These are phyloP conservation scores for Amesomyces nigricolor DNA, from an alignment of 2,329 filamentous ascomycete genomes.

Conservation along the genomic window DNA sequence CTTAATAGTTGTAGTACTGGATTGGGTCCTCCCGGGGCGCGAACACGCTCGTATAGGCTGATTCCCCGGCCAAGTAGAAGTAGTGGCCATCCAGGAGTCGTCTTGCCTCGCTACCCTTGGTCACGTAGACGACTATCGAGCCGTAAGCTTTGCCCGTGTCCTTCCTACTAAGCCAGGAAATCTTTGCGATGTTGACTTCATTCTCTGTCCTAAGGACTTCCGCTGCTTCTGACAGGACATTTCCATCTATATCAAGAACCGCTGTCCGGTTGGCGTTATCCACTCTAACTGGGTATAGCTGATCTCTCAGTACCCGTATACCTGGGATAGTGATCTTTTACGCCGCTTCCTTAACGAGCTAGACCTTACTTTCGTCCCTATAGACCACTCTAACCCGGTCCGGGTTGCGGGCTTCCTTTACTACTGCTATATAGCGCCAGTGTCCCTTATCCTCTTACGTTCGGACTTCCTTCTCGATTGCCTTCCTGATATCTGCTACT, in stretches of 20 bases:
- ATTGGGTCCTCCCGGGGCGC: not conserved
- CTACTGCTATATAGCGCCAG: slow-evolving; percentile 3
- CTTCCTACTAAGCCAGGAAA: no score
- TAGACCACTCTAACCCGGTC: not conserved
- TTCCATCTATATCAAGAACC: no score
- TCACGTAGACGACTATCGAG: slow-evolving; percentile 4
- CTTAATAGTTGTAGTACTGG: not conserved
- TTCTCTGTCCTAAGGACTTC: no score
- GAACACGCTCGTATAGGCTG: slow-evolving; percentile 2
- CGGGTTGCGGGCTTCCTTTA: not conserved
- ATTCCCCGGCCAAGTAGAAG: slow-evolving; percentile 2
- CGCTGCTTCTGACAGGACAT: no score
- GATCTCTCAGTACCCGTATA: no score
- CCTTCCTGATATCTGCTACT: not conserved
- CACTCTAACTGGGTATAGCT: no score
- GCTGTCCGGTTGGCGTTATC: no score
- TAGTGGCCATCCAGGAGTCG: not conserved
- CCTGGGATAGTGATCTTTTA: no score
- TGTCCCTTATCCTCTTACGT: not conserved
- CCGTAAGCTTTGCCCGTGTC: not conserved
- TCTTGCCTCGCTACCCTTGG: slow-evolving; percentile 1
- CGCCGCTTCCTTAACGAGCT: no score
- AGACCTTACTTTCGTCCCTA: no score
- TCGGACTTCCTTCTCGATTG: not conserved
- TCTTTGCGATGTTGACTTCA: no score